Base-by-base conservation (phyloP, 2,329 filamentous ascomycete species). In the Ophiostoma piceae region DNA sequence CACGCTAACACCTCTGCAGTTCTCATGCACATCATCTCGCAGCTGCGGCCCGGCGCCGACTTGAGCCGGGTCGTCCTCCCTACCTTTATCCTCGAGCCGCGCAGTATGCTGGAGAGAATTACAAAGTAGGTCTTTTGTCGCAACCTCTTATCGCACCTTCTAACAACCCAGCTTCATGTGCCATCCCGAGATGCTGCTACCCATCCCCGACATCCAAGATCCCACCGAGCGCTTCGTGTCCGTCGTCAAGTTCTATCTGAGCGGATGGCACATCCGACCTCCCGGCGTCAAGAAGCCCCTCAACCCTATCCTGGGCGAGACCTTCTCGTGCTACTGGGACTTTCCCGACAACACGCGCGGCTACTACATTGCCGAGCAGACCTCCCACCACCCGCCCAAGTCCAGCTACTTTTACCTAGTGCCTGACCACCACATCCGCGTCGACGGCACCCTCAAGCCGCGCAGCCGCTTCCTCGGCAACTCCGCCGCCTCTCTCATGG, bases 381-480 rank as follows among this genome's bases (percentile, higher is more conserved):
- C 95, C 1, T 98, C 94, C 37, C 95, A 99, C 79, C 95, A 99
- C 77, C 95, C 95, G 41, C 95, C 95, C 37, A 99, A 99, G 82
- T 98, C 94, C 66, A 97, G 93, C 80, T 99, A 99, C 82, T 99
- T 99, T 79, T 99, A 97, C 82, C 94, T 97, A 89, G 94, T 92
- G 0, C 95, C 95, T 2, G 89, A 96, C 69, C 92, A 98, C 77
- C 83, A 96, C 77, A 96, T 99, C 74, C 88, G 95, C 70, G 96
- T 99, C 75, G 95, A 99, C 76, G 95, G 95, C 26, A 96, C 92
- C 3, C 83, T 99, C 74, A 98, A 98, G 79, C 95, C 95, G 1
- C 87, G 94, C 75, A 97, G 94, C 80, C 96, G 90, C 77, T 99
- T 99, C 77, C 81, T 99, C 57, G 95, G 95, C 68, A 99, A 99